Base-by-base conservation (phyloP, 2,329 filamentous ascomycete species). In the Alternaria ventricosa region DNA sequence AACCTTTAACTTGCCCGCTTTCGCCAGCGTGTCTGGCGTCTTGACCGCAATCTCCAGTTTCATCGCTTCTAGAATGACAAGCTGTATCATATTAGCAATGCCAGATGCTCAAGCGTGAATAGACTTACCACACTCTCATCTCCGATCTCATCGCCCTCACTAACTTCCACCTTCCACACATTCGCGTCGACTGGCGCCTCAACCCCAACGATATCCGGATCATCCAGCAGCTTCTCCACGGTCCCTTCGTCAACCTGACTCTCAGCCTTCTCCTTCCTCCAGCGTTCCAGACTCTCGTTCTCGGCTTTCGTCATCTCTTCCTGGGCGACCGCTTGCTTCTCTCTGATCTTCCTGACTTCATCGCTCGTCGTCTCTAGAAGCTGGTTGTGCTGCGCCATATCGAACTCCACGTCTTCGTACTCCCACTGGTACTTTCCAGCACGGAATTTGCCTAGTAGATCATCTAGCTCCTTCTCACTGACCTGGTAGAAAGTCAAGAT, bases 401-500 rank as follows among this genome's bases (percentile, higher is more conserved):
- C 86, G 63, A 88, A 88, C 22, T 81, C 78, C 0, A 81, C 76
- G 1, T 84, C 76, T 56, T 86, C 82, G 70, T 80, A 84, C 58
- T 86, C 76, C 71, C 85, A 88, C 51, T 83, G 75, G 62, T 87
- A 88, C 47, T 80, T 75, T 0, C 86, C 87, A 15, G 82, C 82
- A 23, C 82, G 77, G 71, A 87, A 88, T 1, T 81, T 73, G 1
- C 80, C 80, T 25, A 87, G 77, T 51, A 85, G 66, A 10, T 75
- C 67, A 59, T 87, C 84, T 36, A 87, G 84, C 65, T 88, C 85
- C 12, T 79, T 76, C 64, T 87, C 84, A 33, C 69, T 81, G 13
- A 88, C 86, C 59, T 84, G 81, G 65, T 87, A 85, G 72, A 85
- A 88, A 0, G 82, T 85, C 20, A 88, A 78, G 46, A 87, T 81